These are phyloP conservation scores for Botrytis aclada DNA, from an alignment of 2,329 filamentous ascomycete genomes.

Conservation along the genomic window DNA sequence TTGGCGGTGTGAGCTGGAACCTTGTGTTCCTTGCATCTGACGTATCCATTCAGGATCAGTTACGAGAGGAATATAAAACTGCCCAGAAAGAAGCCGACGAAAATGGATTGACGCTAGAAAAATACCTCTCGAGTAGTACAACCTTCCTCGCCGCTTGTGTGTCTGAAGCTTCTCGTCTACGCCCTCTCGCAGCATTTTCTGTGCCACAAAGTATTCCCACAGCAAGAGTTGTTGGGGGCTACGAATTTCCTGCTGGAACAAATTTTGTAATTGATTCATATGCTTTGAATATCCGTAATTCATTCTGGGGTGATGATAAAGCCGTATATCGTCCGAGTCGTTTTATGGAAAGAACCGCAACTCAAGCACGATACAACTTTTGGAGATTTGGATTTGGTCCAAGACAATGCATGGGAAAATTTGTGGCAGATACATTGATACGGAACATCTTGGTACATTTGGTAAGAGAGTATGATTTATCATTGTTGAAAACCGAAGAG, in stretches of 20 bases:
- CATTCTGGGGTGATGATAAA: slow-evolving; percentile 42
- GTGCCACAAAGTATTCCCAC: slow-evolving; percentile 43
- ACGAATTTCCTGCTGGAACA: slow-evolving; percentile 40
- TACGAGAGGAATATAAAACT: slow-evolving; percentile 4
- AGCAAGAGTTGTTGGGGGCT: slow-evolving; percentile 38
- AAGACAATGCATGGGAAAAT: slow-evolving; percentile 44
- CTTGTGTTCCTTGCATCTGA: slow-evolving; percentile 43
- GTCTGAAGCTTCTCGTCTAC: slow-evolving; percentile 38
- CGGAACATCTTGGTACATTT: slow-evolving; percentile 21
- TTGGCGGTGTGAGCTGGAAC: slow-evolving; percentile 44
- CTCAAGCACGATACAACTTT: slow-evolving; percentile 39
- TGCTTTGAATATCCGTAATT: slow-evolving; percentile 43
- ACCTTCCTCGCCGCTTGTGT: slow-evolving; percentile 40
- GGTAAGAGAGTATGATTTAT: slow-evolving; percentile 8
- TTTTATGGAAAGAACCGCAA: slow-evolving; percentile 28
- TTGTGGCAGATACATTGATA: slow-evolving; percentile 42
- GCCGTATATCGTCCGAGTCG: slow-evolving; percentile 39
- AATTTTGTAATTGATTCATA: slow-evolving; percentile 45
- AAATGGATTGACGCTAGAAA: slow-evolving; percentile 19
- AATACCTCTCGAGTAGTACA: slow-evolving; percentile 32
- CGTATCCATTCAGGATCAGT: slow-evolving; percentile 33
- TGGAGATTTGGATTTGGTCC: slow-evolving; percentile 49
- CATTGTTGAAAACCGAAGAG: not conserved
- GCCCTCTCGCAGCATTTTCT: slow-evolving; percentile 38
- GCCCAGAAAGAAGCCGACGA: slow-evolving; percentile 1